phyloP scores from a whole-genome alignment of 805 yeast genomes.

The Candida tammaniensis region DNA sequence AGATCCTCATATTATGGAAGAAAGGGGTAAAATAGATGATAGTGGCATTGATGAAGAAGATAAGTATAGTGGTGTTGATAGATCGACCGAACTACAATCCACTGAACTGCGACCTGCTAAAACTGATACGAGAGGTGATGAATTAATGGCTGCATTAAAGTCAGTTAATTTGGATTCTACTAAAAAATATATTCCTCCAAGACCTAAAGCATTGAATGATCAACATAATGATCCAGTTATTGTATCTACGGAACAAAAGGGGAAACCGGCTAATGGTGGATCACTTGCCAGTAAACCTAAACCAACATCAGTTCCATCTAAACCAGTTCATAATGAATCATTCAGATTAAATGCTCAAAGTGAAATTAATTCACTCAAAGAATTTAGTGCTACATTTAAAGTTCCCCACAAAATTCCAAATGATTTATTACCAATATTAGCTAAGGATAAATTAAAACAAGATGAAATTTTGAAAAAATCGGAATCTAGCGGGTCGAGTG shows the following conservation, averaged over 20 bases:
- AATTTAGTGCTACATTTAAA: conserved; percentile 79
- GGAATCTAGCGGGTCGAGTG: conserved; percentile 4
- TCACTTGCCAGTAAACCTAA: conserved; percentile 13
- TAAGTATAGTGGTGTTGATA: conserved; percentile 87
- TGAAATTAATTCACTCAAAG: conserved; percentile 67
- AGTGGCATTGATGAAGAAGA: conserved; percentile 94
- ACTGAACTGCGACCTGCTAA: background rate
- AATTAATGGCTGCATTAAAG: conserved; percentile 47
- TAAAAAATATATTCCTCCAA: conserved; percentile 54
- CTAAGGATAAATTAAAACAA: conserved; percentile 67
- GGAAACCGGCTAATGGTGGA: conserved; percentile 22
- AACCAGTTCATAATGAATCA: conserved; percentile 30
- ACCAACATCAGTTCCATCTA: conserved; percentile 33
- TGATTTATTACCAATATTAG: conserved; percentile 65
- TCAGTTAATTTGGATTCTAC: conserved; percentile 20
- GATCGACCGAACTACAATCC: conserved; percentile 22
- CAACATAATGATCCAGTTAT: conserved; percentile 66
- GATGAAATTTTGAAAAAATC: conserved; percentile 50
- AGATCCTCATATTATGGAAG: conserved; percentile 85
- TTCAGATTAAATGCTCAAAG: conserved; percentile 50
- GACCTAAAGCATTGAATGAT: conserved; percentile 47
- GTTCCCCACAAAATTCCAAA: conserved; percentile 60
- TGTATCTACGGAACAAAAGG: conserved; percentile 41
- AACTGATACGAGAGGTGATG: conserved; percentile 40
- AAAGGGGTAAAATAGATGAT: conserved; percentile 81